phyloP scores from a whole-genome alignment of 2,329 filamentous ascomycete species.

The Shiraia sp. region DNA sequence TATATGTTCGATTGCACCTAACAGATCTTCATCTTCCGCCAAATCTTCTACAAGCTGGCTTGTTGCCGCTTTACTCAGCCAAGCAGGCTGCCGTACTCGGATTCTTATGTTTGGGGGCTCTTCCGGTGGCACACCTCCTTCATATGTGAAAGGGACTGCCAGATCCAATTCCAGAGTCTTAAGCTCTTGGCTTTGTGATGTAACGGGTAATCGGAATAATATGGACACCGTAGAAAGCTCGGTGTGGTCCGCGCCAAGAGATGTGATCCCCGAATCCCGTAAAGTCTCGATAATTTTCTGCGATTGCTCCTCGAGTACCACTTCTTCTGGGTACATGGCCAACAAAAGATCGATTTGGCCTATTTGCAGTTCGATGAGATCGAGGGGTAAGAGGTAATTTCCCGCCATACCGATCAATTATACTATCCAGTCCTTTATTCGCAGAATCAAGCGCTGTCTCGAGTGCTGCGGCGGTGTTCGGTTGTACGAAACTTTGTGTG shows the following conservation, averaged over 20 bases:
- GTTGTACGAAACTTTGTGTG: too few relatives aligned
- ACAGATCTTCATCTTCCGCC: conserved; percentile 18
- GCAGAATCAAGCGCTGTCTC: background rate
- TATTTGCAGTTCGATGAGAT: conserved; percentile 32
- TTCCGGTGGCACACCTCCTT: conserved; percentile 6
- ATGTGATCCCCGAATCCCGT: conserved; percentile 4
- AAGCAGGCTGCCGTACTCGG: conserved; percentile 26
- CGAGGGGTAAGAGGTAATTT: conserved; percentile 23
- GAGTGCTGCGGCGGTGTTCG: too few relatives aligned
- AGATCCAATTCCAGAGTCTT: conserved; percentile 21
- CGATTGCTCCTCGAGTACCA: conserved; percentile 12
- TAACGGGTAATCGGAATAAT: conserved; percentile 9
- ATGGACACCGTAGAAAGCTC: conserved; percentile 15
- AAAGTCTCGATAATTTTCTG: conserved; percentile 13
- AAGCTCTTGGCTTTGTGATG: conserved; percentile 1
- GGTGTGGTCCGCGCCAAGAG: background rate
- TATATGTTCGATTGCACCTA: conserved; percentile 26
- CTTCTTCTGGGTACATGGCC: conserved; percentile 34
- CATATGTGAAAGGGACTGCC: conserved; percentile 20
- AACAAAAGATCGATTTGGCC: conserved; percentile 33
- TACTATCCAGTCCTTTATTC: background rate
- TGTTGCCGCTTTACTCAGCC: conserved; percentile 27
- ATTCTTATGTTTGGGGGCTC: conserved; percentile 26
- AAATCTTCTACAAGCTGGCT: conserved; percentile 14
- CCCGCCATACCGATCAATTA: conserved; percentile 15